Percentiles rank a stretch among this genome's conserved stretches.
Conservation (phyloP, 352 stramenopile genomes). For the Elongisporangium prolatum region DNA sequence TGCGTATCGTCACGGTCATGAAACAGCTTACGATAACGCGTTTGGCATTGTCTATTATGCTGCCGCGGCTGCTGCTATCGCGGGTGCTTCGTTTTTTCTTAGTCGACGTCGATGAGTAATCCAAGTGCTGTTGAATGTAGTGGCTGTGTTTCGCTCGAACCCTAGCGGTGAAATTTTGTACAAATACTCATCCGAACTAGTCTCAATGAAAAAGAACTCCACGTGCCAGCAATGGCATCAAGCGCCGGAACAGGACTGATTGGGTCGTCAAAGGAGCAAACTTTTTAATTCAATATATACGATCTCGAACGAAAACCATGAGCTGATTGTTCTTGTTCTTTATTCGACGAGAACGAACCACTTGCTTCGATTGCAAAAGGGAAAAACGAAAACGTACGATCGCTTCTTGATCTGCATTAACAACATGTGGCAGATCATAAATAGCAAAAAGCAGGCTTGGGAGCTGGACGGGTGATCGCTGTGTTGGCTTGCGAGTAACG, state of each 20-base stretch:
- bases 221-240: not conserved
- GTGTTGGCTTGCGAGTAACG: not conserved
- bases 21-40: constrained; percentile 30
- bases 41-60: constrained; percentile 80
- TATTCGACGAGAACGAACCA: not conserved
- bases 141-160: not conserved
- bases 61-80: constrained; percentile 66
- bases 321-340: not conserved
- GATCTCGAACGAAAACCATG: not conserved
- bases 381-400: not conserved
- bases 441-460: constrained; percentile 9
- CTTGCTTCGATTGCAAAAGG: not conserved
- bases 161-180: constrained; percentile 5
- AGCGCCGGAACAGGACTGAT: not conserved
- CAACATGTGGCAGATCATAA: constrained; percentile 4
- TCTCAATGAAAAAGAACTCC: not conserved
- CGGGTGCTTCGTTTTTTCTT: constrained; percentile 72
- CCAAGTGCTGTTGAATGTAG: not conserved
- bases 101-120: constrained; percentile 54
- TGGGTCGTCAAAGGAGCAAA: not conserved
- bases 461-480: not conserved
- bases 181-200: not conserved
- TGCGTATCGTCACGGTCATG: constrained; percentile 17
- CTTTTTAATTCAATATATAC: not conserved
- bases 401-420: not conserved